Evolutionary conservation across 345 rosid species (phyloP).

Genomic region (Arabidopsis thaliana): TAIR10.1 NC_003076.8:3713501-3714000

Average conservation of each 20-base stretch:
- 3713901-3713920: constrained; percentile 96
- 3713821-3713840: constrained; percentile 12
- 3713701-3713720: neutral
- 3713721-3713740: constrained; percentile 23
- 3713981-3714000: constrained; percentile 65
- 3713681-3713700: constrained; percentile 38
- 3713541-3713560: constrained; percentile 97
- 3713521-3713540: constrained; percentile 92
- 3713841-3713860: neutral
- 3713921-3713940: constrained; percentile 80
- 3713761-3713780: neutral
- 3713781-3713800: constrained; percentile 18
- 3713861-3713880: neutral
- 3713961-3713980: constrained; percentile 43
- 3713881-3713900: constrained; percentile 53
- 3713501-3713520: constrained; percentile 92
- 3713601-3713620: constrained; percentile 6
- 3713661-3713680: neutral
- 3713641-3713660: neutral
- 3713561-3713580: constrained; percentile 78
- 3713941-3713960: constrained; percentile 51
- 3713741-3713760: neutral
- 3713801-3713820: constrained; percentile 2
- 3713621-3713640: neutral
- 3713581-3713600: constrained; percentile 23